A percentile compares a stretch with the other conserved stretches of the same genome.
Evolutionary conservation across 352 stramenopile species (phyloP).

Genomic region (Phytophthora ohioensis): DNA sequence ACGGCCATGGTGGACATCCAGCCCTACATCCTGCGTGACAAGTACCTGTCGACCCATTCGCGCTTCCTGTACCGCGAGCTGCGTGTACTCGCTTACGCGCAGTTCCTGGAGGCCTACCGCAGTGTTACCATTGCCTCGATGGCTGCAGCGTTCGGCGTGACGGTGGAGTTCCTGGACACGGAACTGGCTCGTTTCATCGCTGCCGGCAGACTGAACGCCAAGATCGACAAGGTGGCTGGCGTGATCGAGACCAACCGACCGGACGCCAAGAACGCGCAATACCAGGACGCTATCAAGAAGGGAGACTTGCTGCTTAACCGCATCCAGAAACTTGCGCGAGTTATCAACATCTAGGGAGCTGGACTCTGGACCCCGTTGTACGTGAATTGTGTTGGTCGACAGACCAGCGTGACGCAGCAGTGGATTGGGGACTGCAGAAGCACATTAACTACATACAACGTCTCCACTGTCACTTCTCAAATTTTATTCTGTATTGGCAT

Average conservation of each 20-base stretch:
- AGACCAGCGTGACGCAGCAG: constrained; percentile 19
- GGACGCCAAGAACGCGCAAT: constrained; percentile 99
- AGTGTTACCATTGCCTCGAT: constrained; percentile 97
- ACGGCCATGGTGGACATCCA: constrained; percentile 90
- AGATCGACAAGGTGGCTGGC: constrained; percentile 99
- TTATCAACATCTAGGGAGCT: constrained; percentile 93
- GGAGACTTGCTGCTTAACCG: constrained; percentile 98
- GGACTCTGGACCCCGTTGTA: constrained; percentile 5
- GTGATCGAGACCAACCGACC: constrained; percentile 99
- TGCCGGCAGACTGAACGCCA: constrained; percentile 96
- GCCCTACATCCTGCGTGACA: constrained; percentile 90
- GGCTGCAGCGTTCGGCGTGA: constrained; percentile 96
- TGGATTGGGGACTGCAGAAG: constrained; percentile 6
- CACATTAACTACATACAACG: constrained; percentile 16
- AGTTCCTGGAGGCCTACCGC: constrained; percentile 99
- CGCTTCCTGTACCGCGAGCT: constrained; percentile 97
- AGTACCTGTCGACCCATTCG: constrained; percentile 94
- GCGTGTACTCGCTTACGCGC: constrained; percentile 96
- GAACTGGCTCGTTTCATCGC: constrained; percentile 99
- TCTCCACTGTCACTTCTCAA: neutral
- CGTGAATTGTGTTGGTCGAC: constrained; percentile 21
- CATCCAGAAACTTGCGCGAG: constrained; percentile 98
- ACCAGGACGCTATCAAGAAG: constrained; percentile 99
- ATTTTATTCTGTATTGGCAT: no score
- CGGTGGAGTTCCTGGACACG: constrained; percentile 94